Conservation (phyloP, 2,329 filamentous ascomycete genomes). For the Xylariomycetidae sp. region DNA sequence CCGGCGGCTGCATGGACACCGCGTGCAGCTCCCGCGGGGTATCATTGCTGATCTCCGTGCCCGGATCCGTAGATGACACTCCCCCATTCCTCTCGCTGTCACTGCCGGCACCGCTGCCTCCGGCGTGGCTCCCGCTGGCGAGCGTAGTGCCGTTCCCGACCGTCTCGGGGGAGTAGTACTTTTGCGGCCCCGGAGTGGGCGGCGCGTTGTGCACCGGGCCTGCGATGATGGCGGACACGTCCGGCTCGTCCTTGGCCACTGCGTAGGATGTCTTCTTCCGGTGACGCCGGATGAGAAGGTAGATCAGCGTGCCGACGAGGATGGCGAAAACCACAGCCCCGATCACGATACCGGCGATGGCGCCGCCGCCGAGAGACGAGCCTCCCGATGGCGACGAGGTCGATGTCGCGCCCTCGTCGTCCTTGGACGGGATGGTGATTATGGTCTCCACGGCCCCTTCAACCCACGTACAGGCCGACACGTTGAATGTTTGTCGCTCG, state of each 20-base stretch:
- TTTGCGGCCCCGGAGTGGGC: slow-evolving; percentile 7
- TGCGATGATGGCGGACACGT: slow-evolving; percentile 17
- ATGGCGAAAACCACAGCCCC: slow-evolving; percentile 5
- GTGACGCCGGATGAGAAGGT: slow-evolving; percentile 7
- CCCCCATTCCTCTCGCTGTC: slow-evolving; percentile 1
- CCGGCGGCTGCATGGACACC: slow-evolving; percentile 4
- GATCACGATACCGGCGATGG: slow-evolving; percentile 14
- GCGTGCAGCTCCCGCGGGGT: too few relatives aligned
- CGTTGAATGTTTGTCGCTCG: slow-evolving; percentile 34
- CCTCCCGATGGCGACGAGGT: neutral
- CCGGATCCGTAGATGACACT: neutral
- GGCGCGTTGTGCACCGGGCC: slow-evolving; percentile 21
- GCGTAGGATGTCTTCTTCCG: slow-evolving; percentile 9
- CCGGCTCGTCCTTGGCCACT: slow-evolving; percentile 11
- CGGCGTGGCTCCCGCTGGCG: slow-evolving; percentile 6
- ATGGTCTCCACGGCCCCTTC: slow-evolving; percentile 28
- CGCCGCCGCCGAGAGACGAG: slow-evolving; percentile 8
- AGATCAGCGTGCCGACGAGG: slow-evolving; percentile 2
- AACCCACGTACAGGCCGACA: slow-evolving; percentile 31
- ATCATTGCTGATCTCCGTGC: slow-evolving; percentile 15
- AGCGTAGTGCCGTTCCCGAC: slow-evolving; percentile 7
- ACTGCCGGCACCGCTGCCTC: slow-evolving; percentile 1
- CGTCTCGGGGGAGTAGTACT: slow-evolving; percentile 11
- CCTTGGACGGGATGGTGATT: slow-evolving; percentile 23
- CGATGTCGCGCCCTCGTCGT: slow-evolving; percentile 4